Evolutionary conservation across 176 grass and related monocot genomes (phyloP).

Genomic region (Juncus effusus): DNA sequence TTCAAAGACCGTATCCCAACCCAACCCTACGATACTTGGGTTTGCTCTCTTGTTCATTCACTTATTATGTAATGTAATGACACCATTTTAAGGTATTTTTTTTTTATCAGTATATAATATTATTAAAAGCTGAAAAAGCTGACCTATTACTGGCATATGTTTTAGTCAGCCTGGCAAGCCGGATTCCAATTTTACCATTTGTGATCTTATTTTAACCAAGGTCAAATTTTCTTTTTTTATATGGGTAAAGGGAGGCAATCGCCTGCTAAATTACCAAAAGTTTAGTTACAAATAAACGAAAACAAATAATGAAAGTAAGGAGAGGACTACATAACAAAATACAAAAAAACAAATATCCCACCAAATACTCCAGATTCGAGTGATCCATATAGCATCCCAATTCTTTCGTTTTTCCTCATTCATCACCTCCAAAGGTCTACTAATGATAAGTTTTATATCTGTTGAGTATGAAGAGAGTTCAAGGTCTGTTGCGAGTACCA

Average conservation of each 20-base stretch:
- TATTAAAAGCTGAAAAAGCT: slow-evolving; percentile 66
- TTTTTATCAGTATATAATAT: slow-evolving; percentile 74
- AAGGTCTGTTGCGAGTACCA: no score
- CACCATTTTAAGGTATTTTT: slow-evolving; percentile 61
- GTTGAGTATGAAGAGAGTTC: no score
- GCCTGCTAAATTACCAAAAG: no score
- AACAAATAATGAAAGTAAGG: no score
- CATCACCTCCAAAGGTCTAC: no score
- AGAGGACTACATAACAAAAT: no score
- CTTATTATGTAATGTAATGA: slow-evolving; percentile 83
- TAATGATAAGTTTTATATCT: no score
- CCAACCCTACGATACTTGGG: slow-evolving; percentile 60
- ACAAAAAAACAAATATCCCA: no score
- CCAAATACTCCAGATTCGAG: no score
- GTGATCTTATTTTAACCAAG: slow-evolving; percentile 62
- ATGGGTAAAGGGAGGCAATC: neutral
- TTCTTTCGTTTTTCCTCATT: slow-evolving; percentile 44
- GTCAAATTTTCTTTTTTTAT: slow-evolving; percentile 32
- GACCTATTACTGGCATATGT: slow-evolving; percentile 79
- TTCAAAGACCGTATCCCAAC: no score
- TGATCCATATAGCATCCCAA: no score
- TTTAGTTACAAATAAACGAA: no score
- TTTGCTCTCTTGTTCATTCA: slow-evolving; percentile 76
- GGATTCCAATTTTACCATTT: slow-evolving; percentile 49
- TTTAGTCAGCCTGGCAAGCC: slow-evolving; percentile 59